phyloP scores from a whole-genome alignment of 2,329 filamentous ascomycete genomes.

The Lachnellula cervina region DNA sequence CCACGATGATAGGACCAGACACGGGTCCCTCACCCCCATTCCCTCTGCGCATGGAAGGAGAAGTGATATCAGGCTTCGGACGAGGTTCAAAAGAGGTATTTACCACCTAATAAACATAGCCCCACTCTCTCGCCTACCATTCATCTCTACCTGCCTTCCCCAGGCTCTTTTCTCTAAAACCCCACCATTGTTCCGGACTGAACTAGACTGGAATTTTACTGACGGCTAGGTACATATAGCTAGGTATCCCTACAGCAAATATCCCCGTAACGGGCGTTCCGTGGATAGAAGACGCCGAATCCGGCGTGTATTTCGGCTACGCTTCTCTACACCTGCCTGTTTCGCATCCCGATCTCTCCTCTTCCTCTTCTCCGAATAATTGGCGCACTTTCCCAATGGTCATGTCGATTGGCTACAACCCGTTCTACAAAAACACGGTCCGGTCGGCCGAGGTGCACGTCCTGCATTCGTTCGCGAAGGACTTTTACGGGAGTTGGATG shows the following conservation, averaged over 20 bases:
- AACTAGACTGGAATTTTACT: too few species aligned
- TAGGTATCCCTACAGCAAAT: constrained; percentile 96
- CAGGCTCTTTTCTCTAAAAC: not conserved
- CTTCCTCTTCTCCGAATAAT: constrained; percentile 5
- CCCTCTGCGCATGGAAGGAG: constrained; percentile 77
- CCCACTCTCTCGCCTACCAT: constrained; percentile 16
- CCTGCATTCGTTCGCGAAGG: constrained; percentile 66
- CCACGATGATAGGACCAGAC: constrained; percentile 67
- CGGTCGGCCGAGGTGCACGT: constrained; percentile 88
- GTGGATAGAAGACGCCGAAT: constrained; percentile 60
- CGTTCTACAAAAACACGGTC: constrained; percentile 89
- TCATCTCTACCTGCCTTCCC: not conserved
- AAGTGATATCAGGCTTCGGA: constrained; percentile 89
- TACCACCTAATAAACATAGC: not conserved
- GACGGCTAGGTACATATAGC: constrained; percentile 41
- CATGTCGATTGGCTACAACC: constrained; percentile 94
- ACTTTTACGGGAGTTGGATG: constrained; percentile 83
- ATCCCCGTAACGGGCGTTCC: constrained; percentile 65
- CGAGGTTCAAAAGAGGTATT: constrained; percentile 83
- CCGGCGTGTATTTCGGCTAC: constrained; percentile 93
- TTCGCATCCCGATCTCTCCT: constrained; percentile 36
- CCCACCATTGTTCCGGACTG: not conserved
- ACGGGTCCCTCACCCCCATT: constrained; percentile 72
- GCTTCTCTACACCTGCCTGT: constrained; percentile 63
- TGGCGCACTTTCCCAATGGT: constrained; percentile 72